Conservation (phyloP, 2,329 filamentous ascomycete species). For the Didymella arachidicola region DNA sequence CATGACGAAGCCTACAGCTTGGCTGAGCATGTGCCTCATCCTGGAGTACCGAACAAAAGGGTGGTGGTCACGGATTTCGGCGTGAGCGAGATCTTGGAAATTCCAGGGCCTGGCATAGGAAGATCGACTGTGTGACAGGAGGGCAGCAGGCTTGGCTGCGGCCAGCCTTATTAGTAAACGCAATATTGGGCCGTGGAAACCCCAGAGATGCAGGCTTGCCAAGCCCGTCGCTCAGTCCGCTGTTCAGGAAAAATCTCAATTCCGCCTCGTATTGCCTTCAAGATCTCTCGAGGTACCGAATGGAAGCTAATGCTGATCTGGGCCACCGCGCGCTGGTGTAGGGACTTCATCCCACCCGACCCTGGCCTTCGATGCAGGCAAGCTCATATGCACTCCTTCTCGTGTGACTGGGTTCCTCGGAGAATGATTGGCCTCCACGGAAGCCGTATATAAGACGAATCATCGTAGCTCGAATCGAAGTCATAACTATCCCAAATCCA, state of each 20-base stretch:
- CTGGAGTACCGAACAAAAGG: not conserved
- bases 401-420: not conserved
- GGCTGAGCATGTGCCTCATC: not conserved
- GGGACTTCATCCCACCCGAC: conserved; percentile 3
- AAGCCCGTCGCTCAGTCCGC: not conserved
- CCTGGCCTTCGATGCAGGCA: conserved; percentile 3
- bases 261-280: not conserved
- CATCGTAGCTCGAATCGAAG: not conserved
- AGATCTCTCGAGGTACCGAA: not conserved
- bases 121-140: not conserved
- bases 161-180: conserved; percentile 9
- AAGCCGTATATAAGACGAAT: not conserved
- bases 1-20: conserved; percentile 3
- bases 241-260: not conserved
- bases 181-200: not conserved
- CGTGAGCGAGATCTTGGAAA: not conserved
- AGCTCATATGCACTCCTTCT: not conserved
- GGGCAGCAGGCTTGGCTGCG: not conserved
- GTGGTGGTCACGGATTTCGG: not conserved
- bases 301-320: not conserved
- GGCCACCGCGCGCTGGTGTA: not conserved
- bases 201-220: not conserved
- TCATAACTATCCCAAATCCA: not conserved
- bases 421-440: not conserved
- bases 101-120: not conserved